A percentile compares a stretch with the other conserved stretches of the same genome.
phyloP scores from a whole-genome alignment of 1,139 yeast species.

The Petasospora rhodanensis region DNA sequence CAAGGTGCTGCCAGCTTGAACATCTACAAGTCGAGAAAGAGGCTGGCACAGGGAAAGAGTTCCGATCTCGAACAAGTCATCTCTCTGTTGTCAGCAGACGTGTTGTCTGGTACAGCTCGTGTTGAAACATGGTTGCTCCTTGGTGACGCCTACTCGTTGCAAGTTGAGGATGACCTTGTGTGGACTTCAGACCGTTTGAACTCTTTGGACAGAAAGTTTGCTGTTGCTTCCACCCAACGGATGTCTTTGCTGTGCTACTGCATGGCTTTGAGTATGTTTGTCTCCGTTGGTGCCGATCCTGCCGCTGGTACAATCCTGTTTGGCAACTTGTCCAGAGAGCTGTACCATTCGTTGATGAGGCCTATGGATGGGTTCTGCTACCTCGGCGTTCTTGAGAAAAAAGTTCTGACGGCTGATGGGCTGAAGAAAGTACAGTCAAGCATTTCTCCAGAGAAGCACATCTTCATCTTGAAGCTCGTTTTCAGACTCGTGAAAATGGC shows the following conservation, averaged over 20 bases:
- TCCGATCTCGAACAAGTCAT: constrained; percentile 78
- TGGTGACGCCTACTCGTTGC: constrained; percentile 73
- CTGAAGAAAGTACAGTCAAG: constrained; percentile 27
- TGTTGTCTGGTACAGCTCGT: constrained; percentile 60
- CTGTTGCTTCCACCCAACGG: constrained; percentile 63
- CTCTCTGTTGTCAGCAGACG: constrained; percentile 58
- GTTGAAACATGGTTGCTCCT: constrained; percentile 84
- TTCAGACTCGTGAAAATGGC: constrained; percentile 26
- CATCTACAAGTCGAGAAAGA: constrained; percentile 61
- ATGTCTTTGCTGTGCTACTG: constrained; percentile 68
- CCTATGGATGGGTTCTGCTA: constrained; percentile 55
- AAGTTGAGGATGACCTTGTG: constrained; percentile 83
- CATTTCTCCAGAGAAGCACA: constrained; percentile 12
- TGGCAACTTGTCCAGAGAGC: constrained; percentile 53
- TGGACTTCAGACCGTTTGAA: constrained; percentile 89
- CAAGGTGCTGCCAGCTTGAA: constrained; percentile 68
- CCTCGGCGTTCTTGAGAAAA: constrained; percentile 19
- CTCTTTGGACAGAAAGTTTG: constrained; percentile 53
- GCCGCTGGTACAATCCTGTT: constrained; percentile 33
- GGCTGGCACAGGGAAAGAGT: constrained; percentile 72
- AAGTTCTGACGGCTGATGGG: constrained; percentile 22
- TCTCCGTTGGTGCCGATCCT: constrained; percentile 13
- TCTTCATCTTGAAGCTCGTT: constrained; percentile 23
- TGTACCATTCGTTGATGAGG: constrained; percentile 54
- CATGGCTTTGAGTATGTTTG: constrained; percentile 61